Conservation (phyloP, 106 monocot genomes). For the Apostasia shenzhenica region DNA sequence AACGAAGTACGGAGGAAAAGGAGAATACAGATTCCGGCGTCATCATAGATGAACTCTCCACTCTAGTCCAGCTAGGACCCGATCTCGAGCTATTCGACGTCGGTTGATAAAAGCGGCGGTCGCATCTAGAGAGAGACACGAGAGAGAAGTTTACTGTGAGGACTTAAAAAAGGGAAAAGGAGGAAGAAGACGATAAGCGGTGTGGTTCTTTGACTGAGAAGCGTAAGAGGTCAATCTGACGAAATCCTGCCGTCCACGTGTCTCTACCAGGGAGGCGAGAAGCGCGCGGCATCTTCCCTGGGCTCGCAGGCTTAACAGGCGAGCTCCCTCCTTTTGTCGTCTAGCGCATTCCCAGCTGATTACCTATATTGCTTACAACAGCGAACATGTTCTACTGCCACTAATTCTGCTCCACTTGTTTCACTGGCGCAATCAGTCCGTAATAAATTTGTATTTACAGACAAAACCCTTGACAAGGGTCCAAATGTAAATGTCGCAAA, state of each 20-base stretch:
- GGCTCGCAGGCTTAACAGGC: not conserved
- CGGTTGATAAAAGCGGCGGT: not conserved
- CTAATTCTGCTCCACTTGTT: too few relatives aligned
- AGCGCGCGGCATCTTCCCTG: slow-evolving; percentile 7
- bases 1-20: not conserved
- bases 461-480: too few relatives aligned
- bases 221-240: not conserved
- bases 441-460: too few relatives aligned
- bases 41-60: not conserved
- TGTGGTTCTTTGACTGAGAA: not conserved
- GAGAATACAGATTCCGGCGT: not conserved
- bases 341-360: not conserved
- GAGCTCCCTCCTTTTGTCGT: not conserved
- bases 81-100: not conserved
- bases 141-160: not conserved
- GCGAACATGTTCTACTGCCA: too few relatives aligned
- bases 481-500: too few relatives aligned
- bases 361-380: too few relatives aligned
- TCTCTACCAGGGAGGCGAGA: not conserved
- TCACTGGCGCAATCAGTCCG: too few relatives aligned
- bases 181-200: not conserved
- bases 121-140: not conserved
- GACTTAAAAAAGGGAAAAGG: not conserved
- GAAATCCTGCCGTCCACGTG: not conserved
- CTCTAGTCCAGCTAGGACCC: not conserved